Evolutionary conservation across 768 basidiomycete genomes (phyloP), one percentile per base, ranked within the genome.

Genomic region (Rossbeevera mucosa): DNA sequence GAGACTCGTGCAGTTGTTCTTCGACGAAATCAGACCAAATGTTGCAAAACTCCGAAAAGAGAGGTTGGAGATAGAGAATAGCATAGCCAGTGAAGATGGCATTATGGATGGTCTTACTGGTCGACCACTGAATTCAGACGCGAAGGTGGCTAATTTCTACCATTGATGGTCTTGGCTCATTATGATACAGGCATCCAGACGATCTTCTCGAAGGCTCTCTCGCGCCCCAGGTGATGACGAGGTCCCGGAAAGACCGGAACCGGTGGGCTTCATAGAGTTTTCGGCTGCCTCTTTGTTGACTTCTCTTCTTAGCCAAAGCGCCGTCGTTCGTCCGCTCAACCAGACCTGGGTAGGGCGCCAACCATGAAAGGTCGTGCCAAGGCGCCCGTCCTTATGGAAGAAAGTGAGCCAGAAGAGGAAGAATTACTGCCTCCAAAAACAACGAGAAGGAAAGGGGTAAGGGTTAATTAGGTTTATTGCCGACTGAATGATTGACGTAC

Each of bases 61-160:
- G 56, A 75, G 81, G 43, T 52, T 83, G 33, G 82, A 81, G 71
- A 80, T 76, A 56, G 79, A 82, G 65, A 83, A 81, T 47, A 90
- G 86, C 57, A 67, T 77, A 47, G 83, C 91, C 5, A 91, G 88
- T 61, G 86, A 88, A 54, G 84, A 89, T 51, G 91, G 90, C 5
- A 92, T 93, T 48, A 81, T 74, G 33, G 88, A 93, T 66, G 91
- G 91, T 20, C 56, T 83, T n/a, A 91, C 91, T 7, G 91, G 91
- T n/a, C 69, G 77, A 64, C 84, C 79, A 30, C 67, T 92, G 53
- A 74, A 69, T 59, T 75, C 71, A 42, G 72, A 68, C 45, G 61
- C 65, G 44, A 78, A 77, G 73, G 83, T 82, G 45, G 66, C 58
- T 2, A 30, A 48, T 44, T 46, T 44, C 44, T 46, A 12, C 26